phyloP scores from a whole-genome alignment of 2,329 filamentous ascomycete genomes.

The Hymenoscyphus repandus region DNA sequence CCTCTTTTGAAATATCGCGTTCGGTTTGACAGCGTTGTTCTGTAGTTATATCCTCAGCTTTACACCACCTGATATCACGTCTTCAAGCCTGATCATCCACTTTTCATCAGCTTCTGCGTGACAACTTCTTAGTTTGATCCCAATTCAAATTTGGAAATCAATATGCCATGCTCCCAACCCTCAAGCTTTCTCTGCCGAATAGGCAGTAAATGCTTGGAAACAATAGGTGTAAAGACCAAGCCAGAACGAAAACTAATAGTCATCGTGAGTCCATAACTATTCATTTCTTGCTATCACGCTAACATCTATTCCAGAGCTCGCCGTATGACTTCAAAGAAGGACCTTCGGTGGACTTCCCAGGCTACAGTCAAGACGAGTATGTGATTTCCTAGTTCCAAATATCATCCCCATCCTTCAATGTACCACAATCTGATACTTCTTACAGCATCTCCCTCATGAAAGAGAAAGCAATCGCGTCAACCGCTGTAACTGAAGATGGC shows the following conservation, averaged over 20 bases:
- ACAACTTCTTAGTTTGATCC: background rate
- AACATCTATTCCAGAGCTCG: constrained; percentile 41
- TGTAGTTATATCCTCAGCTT: background rate
- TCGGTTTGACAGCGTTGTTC: background rate
- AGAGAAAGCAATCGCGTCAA: constrained; percentile 30
- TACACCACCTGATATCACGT: background rate
- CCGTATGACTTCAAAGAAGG: constrained; percentile 54
- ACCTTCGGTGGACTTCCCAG: constrained; percentile 46
- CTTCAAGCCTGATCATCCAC: background rate
- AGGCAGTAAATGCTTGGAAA: constrained; percentile 17
- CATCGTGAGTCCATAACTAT: constrained; percentile 13
- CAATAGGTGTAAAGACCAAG: constrained; percentile 15
- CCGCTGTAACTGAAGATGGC: constrained; percentile 20
- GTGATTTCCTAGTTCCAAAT: constrained; percentile 24
- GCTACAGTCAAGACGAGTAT: constrained; percentile 55
- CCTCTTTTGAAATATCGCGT: background rate
- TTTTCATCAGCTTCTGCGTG: background rate
- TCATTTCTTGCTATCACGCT: background rate
- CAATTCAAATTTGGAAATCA: background rate
- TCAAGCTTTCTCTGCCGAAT: constrained; percentile 8
- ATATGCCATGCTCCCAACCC: constrained; percentile 16
- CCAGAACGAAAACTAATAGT: constrained; percentile 10
- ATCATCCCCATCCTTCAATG: background rate
- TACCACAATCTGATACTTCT: background rate
- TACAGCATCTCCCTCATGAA: constrained; percentile 29